Evolutionary conservation across 805 yeast genomes (phyloP).

Genomic region (Wickerhamiella bombiphila): DNA sequence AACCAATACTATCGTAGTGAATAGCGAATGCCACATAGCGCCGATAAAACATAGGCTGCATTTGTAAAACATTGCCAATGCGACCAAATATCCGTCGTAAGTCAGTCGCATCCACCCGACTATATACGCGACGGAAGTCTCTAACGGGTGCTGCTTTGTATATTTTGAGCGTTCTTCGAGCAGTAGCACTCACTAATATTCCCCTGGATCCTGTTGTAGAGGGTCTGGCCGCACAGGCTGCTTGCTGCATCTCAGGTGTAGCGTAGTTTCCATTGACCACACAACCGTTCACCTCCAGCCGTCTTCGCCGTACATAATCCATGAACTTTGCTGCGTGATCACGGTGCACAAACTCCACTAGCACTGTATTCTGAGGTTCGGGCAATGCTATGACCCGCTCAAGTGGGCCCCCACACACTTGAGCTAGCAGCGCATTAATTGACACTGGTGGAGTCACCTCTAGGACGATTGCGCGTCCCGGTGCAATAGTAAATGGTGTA

Average conservation of each 20-base stretch:
- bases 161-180: not conserved
- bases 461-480: not conserved
- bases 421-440: constrained; percentile 9
- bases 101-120: constrained; percentile 2
- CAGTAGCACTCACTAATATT: not conserved
- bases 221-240: not conserved
- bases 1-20: constrained; percentile 8
- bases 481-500: not conserved
- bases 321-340: constrained; percentile 2
- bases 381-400: constrained; percentile 3
- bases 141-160: not conserved
- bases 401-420: constrained; percentile 16
- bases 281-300: constrained; percentile 4
- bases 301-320: constrained; percentile 4
- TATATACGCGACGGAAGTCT: not conserved
- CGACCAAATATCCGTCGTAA: constrained; percentile 4
- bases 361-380: not conserved
- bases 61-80: constrained; percentile 11
- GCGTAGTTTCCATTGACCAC: constrained; percentile 2
- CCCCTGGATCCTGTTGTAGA: too few relatives aligned
- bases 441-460: constrained; percentile 1
- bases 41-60: constrained; percentile 16
- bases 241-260: not conserved
- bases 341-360: not conserved
- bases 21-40: constrained; percentile 12